Base-by-base conservation (phyloP, 768 basidiomycete species). In the Termitomyces sp. region DNA sequence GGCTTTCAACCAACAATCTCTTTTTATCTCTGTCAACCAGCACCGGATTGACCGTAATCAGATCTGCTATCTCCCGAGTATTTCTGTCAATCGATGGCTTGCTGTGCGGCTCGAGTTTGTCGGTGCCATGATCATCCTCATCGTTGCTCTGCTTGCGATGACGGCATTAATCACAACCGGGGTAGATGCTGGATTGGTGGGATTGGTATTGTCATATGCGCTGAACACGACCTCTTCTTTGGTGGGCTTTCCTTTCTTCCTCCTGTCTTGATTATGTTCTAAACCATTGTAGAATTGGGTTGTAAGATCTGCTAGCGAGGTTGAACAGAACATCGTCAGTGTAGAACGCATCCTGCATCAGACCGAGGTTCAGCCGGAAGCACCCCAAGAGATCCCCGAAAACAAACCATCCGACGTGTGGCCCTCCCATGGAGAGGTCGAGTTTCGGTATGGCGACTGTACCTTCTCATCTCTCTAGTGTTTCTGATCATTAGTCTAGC, bases 291-390 rank as follows among this genome's bases (percentile, higher is more conserved):
- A 65, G 63, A 65, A 65, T 42, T 65, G 89, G 89, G 77, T 92
- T 6, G 90, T 92, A 27, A 82, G 90, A 31, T 86, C 86, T 14
- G 86, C 89, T 3, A 89, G 86, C 63, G 94, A 95, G 69, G 90
- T 94, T 12, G 94, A 96, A 67, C 90, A 94, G 64, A 92, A 91
- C 62, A 87, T 93, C 63, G 91, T 94, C 58, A 91, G 90, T 64
- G 89, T 92, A 16, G 94, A 96, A 68, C 86, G 93, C 5, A 88
- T 95, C 52, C 69, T 90, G 27, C 86, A 95, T 63, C 95, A 97
- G 65, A 85, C 85, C 27, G 76, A 87, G 7, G 76, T 96, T 17
- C 65, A 76, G 17, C 76, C 85, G 0, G 95, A 98, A 70, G 92
- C 90, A 1, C 83, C 89, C 0, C 78, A 81, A 42, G 87, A 91